A percentile compares a stretch with the other conserved stretches of the same genome.
phyloP scores from a whole-genome alignment of 495 filamentous ascomycete species.

The Filosporella fistucella region DNA sequence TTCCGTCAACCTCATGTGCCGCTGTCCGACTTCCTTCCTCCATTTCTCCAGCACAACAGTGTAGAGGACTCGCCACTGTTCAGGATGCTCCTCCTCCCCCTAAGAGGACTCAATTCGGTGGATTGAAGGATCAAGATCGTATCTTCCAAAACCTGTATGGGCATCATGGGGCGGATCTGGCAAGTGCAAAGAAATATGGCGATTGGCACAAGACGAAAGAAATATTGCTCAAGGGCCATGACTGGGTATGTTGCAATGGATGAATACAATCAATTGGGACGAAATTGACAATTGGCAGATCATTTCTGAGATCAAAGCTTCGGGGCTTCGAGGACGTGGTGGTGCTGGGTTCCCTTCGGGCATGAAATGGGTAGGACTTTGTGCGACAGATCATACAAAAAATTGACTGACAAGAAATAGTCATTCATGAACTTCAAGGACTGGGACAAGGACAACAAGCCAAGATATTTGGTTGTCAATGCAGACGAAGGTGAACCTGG shows the following conservation, averaged over 20 bases:
- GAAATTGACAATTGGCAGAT: slow-evolving; percentile 48
- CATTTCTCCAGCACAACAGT: slow-evolving; percentile 37
- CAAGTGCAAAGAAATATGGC: slow-evolving; percentile 95
- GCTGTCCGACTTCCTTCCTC: slow-evolving; percentile 31
- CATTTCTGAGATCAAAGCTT: slow-evolving; percentile 93
- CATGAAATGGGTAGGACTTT: slow-evolving; percentile 84
- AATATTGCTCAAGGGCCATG: slow-evolving; percentile 91
- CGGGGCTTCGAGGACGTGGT: slow-evolving; percentile 90
- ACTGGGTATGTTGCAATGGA: slow-evolving; percentile 62
- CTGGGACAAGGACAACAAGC: slow-evolving; percentile 97
- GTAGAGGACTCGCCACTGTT: slow-evolving; percentile 78
- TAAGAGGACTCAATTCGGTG: slow-evolving; percentile 73
- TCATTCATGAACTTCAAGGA: slow-evolving; percentile 99
- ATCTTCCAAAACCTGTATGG: slow-evolving; percentile 99
- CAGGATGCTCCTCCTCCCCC: slow-evolving; percentile 72
- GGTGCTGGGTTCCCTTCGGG: slow-evolving; percentile 97
- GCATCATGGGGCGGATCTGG: slow-evolving; percentile 84
- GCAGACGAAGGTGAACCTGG: slow-evolving; percentile 98
- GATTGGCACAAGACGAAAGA: slow-evolving; percentile 99
- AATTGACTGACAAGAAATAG: slow-evolving; percentile 37
- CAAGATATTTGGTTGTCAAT: slow-evolving; percentile 95
- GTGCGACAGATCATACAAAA: background rate
- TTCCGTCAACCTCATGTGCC: slow-evolving; percentile 38
- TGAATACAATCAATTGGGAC: background rate
- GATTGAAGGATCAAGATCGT: slow-evolving; percentile 88